phyloP scores from a whole-genome alignment of 2,329 filamentous ascomycete genomes.

The Pezicula neosporulosa region DNA sequence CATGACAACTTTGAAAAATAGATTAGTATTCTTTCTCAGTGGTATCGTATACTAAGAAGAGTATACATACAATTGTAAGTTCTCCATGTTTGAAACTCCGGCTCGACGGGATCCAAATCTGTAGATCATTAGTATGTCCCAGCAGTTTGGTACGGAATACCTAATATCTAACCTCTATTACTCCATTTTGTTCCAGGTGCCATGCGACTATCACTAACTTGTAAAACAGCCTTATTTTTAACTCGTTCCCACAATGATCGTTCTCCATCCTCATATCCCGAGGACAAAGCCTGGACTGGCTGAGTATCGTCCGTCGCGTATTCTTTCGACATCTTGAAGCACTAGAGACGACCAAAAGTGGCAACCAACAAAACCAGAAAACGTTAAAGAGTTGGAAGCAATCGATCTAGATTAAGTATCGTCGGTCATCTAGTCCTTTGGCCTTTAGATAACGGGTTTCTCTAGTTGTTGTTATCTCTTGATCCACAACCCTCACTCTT shows the following conservation, averaged over 20 bases:
- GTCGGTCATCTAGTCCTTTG: too few relatives aligned
- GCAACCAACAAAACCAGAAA: too few relatives aligned
- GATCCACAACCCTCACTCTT: too few relatives aligned
- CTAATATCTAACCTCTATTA: neutral
- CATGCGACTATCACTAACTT: constrained; percentile 1
- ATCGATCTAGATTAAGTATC: too few relatives aligned
- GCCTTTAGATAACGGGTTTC: too few relatives aligned
- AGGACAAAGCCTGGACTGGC: neutral
- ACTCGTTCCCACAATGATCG: neutral
- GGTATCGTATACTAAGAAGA: too few relatives aligned
- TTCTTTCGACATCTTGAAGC: neutral
- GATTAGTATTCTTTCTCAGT: too few relatives aligned
- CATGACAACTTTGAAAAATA: constrained; percentile 4
- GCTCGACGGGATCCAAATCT: neutral
- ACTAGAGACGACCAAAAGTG: too few relatives aligned
- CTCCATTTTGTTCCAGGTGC: neutral
- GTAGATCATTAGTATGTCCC: neutral
- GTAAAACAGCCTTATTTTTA: neutral
- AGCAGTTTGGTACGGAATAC: neutral
- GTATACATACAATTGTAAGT: neutral
- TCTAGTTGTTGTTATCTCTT: too few relatives aligned
- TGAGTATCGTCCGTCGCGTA: neutral
- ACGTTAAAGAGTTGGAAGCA: too few relatives aligned
- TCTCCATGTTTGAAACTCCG: constrained; percentile 1
- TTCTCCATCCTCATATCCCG: neutral